Conservation (phyloP, 495 filamentous ascomycete species). For the Aspergillus funiculosus region DNA sequence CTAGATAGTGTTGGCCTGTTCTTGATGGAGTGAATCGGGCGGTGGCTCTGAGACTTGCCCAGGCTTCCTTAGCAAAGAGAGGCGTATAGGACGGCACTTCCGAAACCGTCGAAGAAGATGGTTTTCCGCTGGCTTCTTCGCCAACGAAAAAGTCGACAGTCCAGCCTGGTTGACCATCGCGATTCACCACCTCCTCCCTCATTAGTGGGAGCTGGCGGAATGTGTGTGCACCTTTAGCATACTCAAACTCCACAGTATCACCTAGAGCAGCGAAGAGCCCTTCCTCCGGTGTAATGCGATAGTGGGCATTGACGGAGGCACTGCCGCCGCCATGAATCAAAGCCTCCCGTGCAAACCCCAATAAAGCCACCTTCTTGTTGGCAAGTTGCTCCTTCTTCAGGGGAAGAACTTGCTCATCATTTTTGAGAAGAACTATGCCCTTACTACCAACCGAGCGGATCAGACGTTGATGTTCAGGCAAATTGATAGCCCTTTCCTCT, state of each 20-base stretch:
- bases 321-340: conserved; percentile 10
- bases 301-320: conserved; percentile 5
- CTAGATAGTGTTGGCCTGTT: conserved; percentile 12
- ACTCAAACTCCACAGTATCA: conserved; percentile 9
- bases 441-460: conserved; percentile 4
- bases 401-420: background rate
- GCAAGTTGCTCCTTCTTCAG: background rate
- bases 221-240: conserved; percentile 9
- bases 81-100: background rate
- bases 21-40: background rate
- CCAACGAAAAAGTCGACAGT: conserved; percentile 4
- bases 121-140: background rate
- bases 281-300: conserved; percentile 3
- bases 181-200: conserved; percentile 1
- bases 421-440: conserved; percentile 7
- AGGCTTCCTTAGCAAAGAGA: conserved; percentile 2
- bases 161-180: conserved; percentile 3
- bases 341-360: conserved; percentile 3
- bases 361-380: background rate
- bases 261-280: conserved; percentile 6
- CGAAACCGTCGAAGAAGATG: background rate
- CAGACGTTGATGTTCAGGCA: conserved; percentile 2
- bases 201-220: conserved; percentile 6
- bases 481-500: background rate
- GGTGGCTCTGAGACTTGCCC: background rate